Evolutionary conservation across 2,329 filamentous ascomycete genomes (phyloP).

Genomic region (Sclerotinia glacialis): DNA sequence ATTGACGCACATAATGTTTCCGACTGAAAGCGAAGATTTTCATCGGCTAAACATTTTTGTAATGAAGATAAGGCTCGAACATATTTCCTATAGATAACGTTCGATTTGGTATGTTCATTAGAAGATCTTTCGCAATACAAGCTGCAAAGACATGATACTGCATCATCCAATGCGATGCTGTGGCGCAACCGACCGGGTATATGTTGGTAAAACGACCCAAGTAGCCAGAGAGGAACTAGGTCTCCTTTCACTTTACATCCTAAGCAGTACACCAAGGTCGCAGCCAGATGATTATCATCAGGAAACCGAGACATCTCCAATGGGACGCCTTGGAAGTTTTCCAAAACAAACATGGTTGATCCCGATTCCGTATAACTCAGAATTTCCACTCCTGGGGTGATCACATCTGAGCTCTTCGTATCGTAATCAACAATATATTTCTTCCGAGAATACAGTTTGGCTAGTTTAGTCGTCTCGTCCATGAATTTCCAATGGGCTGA

Average conservation of each 20-base stretch:
- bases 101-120: conserved; percentile 9
- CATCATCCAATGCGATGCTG: conserved; percentile 27
- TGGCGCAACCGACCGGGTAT: conserved; percentile 24
- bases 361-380: neutral
- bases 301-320: conserved; percentile 17
- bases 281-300: conserved; percentile 19
- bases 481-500: conserved; percentile 26
- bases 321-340: neutral
- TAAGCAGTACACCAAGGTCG: conserved; percentile 23
- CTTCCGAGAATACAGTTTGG: conserved; percentile 15
- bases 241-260: conserved; percentile 20
- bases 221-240: conserved; percentile 20
- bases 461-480: conserved; percentile 24
- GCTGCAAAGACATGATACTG: conserved; percentile 24
- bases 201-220: conserved; percentile 25
- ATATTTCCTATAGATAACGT: conserved; percentile 22
- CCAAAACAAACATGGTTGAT: neutral
- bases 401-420: neutral
- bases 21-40: conserved; percentile 8
- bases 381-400: neutral
- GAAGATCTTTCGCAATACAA: conserved; percentile 22
- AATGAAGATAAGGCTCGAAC: conserved; percentile 24
- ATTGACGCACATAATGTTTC: conserved; percentile 29
- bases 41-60: conserved; percentile 16
- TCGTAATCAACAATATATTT: conserved; percentile 23